A percentile compares a stretch with the other conserved stretches of the same genome.
These are phyloP conservation scores for Raphanus raphanistrum DNA, from an alignment of 345 rosid species.

Conservation along the genomic window DNA sequence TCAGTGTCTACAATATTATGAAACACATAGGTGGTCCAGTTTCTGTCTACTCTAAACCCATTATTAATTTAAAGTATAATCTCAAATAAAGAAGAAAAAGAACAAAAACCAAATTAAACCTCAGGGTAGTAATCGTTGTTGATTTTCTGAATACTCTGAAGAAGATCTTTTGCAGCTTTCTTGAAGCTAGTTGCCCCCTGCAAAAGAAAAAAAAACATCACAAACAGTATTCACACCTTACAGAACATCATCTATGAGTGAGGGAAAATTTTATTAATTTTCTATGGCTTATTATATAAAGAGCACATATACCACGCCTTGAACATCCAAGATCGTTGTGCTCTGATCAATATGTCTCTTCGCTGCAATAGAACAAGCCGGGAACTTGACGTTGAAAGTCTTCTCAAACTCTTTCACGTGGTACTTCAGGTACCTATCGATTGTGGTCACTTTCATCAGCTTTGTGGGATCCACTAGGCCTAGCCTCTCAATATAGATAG, in stretches of 20 bases:
- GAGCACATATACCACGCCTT: conserved; percentile 72
- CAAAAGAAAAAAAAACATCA: neutral
- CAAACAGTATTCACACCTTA: neutral
- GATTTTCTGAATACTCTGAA: conserved; percentile 63
- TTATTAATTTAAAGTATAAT: neutral
- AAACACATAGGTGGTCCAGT: neutral
- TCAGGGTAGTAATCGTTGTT: conserved; percentile 86
- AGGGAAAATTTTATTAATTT: neutral
- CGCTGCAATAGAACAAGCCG: conserved; percentile 73
- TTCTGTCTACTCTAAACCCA: neutral
- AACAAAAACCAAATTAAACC: conserved; percentile 40
- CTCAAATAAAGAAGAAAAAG: neutral
- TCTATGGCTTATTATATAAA: neutral
- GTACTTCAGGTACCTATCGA: conserved; percentile 77
- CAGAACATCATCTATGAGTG: neutral
- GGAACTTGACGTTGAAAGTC: conserved; percentile 68
- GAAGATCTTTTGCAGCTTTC: conserved; percentile 79
- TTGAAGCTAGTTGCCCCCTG: conserved; percentile 78
- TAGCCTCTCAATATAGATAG: conserved; percentile 74
- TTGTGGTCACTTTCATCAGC: conserved; percentile 76
- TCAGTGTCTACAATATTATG: conserved; percentile 65
- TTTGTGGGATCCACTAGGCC: conserved; percentile 82
- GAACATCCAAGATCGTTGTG: conserved; percentile 87
- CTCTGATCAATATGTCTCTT: conserved; percentile 81
- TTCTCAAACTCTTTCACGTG: conserved; percentile 87